Base-by-base conservation (phyloP, 495 filamentous ascomycete genomes). In the Annulohypoxylon stygium region DNA sequence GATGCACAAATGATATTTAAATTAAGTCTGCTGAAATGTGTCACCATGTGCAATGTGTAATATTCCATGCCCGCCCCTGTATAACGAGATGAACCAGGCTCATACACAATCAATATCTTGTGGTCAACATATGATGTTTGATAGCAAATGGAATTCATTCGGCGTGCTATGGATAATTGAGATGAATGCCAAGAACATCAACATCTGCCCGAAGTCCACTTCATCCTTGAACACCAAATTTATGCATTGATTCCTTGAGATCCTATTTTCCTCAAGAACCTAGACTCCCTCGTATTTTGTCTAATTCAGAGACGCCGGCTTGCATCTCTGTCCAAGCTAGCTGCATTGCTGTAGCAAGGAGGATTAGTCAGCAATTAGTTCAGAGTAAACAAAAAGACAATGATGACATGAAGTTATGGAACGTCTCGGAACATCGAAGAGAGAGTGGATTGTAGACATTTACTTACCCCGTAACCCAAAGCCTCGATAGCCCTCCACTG, bases 1-100 rank as follows among this genome's bases (percentile, higher is more conserved):
- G 43, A 7, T 47, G 43, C 16, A 47, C 43, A 20, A 47, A 47
- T 47, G 43, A 47, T n/a, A 47, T 47, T 47, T n/a, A 43, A 18
- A 47, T 8, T 8, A 20, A 18, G 18, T 18, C 8, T 47, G 2
- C 3, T 47, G 5, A 47, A 47, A 8, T 47, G n/a, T 8, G 16
- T 20, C n/a, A 47, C 2, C 4, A 6, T 47, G 43, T 47, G 43
- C n/a, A 9, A 9, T 47, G n/a, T 7, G 7, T 47, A 9, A 16
- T 20, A 8, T 20, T 47, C 5, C 3, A 0, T 20, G 7, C 8
- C 18, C n/a, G 16, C 18, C n/a, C 4, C 2, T 6, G 30, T 47
- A 47, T 47, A 20, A 47, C 18, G 16, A 20, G 16, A 18, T 9
- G n/a, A 16, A 2, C 18, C n/a, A 16, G 18, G 4, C n/a, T 47